These are phyloP conservation scores for Marasmius oreades DNA, from an alignment of 1,284 basidiomycete genomes.

Conservation along the genomic window DNA sequence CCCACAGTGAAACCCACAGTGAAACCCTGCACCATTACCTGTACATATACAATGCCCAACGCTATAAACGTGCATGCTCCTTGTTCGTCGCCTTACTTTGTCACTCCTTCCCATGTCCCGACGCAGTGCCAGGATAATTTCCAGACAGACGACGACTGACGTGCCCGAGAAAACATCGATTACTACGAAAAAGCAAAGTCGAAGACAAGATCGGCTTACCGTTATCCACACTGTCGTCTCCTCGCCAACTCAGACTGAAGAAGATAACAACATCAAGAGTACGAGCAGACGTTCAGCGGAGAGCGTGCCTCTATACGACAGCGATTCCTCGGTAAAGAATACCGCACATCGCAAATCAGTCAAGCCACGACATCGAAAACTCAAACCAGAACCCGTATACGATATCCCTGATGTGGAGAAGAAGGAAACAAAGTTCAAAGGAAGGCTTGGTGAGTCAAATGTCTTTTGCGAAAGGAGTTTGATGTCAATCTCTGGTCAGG, in stretches of 20 bases:
- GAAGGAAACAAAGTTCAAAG: slow-evolving; percentile 67
- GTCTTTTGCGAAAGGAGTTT: not conserved
- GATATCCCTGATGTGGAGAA: slow-evolving; percentile 66
- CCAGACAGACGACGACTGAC: not conserved
- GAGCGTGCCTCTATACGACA: not conserved
- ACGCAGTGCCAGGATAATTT: not conserved
- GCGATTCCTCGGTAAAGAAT: not conserved
- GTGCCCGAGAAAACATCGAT: not conserved
- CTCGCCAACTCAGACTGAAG: not conserved
- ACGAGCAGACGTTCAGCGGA: not conserved
- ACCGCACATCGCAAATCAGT: not conserved
- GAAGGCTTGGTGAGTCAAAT: slow-evolving; percentile 50
- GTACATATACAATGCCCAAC: too few species aligned
- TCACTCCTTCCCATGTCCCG: not conserved
- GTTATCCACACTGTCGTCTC: too few species aligned
- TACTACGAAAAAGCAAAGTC: not conserved
- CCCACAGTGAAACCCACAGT: too few species aligned
- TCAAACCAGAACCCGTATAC: slow-evolving; percentile 58
- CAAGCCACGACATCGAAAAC: slow-evolving; percentile 35
- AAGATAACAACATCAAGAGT: not conserved
- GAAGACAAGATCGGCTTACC: not conserved
- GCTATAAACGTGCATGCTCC: not conserved
- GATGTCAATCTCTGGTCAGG: slow-evolving; percentile 27
- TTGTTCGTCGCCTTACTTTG: not conserved
- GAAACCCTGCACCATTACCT: too few species aligned